Conservation (phyloP, 352 stramenopile genomes). For the Pythium periplocum region DNA sequence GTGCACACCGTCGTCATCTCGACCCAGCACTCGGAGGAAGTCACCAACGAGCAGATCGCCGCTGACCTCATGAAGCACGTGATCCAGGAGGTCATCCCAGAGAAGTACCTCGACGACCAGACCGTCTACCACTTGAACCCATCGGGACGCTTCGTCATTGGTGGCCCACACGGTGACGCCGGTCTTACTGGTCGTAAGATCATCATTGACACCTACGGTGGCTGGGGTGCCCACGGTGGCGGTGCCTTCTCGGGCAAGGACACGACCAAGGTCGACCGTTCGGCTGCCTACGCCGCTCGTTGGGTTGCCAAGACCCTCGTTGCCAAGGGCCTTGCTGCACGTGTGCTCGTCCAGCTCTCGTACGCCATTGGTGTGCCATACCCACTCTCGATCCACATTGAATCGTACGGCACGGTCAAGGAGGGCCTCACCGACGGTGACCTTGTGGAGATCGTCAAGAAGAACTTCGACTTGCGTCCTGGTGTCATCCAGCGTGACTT, state of each 20-base stretch:
- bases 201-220: constrained; percentile 99
- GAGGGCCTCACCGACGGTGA: constrained; percentile 94
- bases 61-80: constrained; percentile 99
- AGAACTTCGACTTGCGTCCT: constrained; percentile 98
- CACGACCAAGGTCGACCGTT: constrained; percentile 98
- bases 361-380: constrained; percentile 98
- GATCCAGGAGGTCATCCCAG: constrained; percentile 97
- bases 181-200: constrained; percentile 99
- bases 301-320: constrained; percentile 99
- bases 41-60: constrained; percentile 98
- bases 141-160: constrained; percentile 98
- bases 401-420: constrained; percentile 98
- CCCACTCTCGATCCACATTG: constrained; percentile 96
- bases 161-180: constrained; percentile 97
- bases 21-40: constrained; percentile 98
- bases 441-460: constrained; percentile 97
- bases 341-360: constrained; percentile 96
- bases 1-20: constrained; percentile 99
- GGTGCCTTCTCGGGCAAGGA: constrained; percentile 99
- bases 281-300: constrained; percentile 96
- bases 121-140: constrained; percentile 99
- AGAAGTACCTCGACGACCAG: constrained; percentile 99
- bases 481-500: constrained; percentile 98
- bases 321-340: constrained; percentile 90
- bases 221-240: constrained; percentile 98